phyloP scores from a whole-genome alignment of 75 land plant species.

The Chamaecyparis obtusa region DNA sequence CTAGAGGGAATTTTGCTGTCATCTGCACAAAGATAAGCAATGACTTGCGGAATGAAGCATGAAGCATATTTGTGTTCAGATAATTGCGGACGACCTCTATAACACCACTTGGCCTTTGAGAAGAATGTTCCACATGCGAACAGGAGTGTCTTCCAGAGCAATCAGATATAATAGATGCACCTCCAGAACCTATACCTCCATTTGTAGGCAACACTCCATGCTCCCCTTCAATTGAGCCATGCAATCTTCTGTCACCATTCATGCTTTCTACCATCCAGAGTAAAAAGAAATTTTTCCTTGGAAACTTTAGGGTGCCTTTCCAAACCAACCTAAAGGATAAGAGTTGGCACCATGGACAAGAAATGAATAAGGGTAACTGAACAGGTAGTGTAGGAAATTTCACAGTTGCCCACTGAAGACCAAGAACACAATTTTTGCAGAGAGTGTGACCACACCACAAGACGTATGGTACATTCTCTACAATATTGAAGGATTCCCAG shows the following conservation, averaged over 20 bases:
- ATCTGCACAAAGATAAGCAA: conserved; percentile 43
- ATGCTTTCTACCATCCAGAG: conserved; percentile 92
- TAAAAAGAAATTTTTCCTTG: conserved; percentile 92
- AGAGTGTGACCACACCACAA: conserved; percentile 97
- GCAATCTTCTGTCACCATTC: conserved; percentile 50
- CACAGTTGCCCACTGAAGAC: conserved; percentile 86
- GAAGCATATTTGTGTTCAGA: conserved; percentile 26
- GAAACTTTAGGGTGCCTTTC: conserved; percentile 81
- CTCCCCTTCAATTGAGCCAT: conserved; percentile 3
- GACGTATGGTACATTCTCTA: conserved; percentile 87
- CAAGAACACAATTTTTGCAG: conserved; percentile 87
- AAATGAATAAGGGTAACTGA: conserved; percentile 87
- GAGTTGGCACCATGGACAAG: conserved; percentile 97
- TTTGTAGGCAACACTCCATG: conserved; percentile 15
- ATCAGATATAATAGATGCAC: background rate
- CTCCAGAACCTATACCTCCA: conserved; percentile 4
- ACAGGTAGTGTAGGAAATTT: conserved; percentile 66
- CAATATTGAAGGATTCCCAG: conserved; percentile 89
- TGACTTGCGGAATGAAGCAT: conserved; percentile 34
- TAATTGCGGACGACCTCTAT: background rate
- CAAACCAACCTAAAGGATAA: conserved; percentile 80
- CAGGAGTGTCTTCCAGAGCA: background rate
- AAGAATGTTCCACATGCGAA: conserved; percentile 5
- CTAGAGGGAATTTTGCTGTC: conserved; percentile 61
- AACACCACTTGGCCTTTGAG: conserved; percentile 1